Evolutionary conservation across 768 basidiomycete species (phyloP), one percentile per base, ranked within the genome.

Genomic region (Auricularia auricula-judae): DNA sequence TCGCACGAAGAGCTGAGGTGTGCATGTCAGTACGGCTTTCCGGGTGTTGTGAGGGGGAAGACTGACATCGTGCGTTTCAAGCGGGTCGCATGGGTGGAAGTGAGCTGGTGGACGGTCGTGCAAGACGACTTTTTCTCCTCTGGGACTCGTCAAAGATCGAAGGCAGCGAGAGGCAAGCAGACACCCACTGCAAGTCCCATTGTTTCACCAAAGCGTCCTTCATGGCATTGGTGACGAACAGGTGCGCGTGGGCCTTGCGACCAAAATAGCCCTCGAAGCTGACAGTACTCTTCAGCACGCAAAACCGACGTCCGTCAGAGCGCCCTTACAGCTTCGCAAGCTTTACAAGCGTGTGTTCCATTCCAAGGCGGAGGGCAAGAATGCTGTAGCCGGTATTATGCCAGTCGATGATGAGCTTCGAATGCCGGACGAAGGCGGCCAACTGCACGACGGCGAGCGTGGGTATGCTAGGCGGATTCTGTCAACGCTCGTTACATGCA

Each of bases 401-500:
- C 97, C 97, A 99, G 76, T 99, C 97, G 63, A 99, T 94, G 66
- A 99, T 90, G 68, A 99, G 79, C 70, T 90, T 92, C 68, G 87
- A 88, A 3, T 89, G 87, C 18, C 85, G 81, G 16, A 92, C 70
- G 21, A 77, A 71, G 23, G 83, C 82, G 1, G 87, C 85, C 34
- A 93, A 73, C 80, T 90, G 89, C 2, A 91, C 92, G 21, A 98
- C 77, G 2, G 87, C 86, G 18, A 99, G 82, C 0, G 95, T 95
- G 1, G 97, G 97, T 43, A 99, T 94, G 66, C 90, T 91, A 8
- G 97, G 97, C 34, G 97, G 97, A 71, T 98, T 99, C 93, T 99
- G 71, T 36, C 63, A 71, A 42, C 39, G 39, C 12, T 42, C 12
- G 39, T 42, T 53, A 64, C 35, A 56, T 47, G 36, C 43, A 2